These are phyloP conservation scores for Aspergillus sp. DNA, from an alignment of 2,329 filamentous ascomycete genomes.

Conservation along the genomic window DNA sequence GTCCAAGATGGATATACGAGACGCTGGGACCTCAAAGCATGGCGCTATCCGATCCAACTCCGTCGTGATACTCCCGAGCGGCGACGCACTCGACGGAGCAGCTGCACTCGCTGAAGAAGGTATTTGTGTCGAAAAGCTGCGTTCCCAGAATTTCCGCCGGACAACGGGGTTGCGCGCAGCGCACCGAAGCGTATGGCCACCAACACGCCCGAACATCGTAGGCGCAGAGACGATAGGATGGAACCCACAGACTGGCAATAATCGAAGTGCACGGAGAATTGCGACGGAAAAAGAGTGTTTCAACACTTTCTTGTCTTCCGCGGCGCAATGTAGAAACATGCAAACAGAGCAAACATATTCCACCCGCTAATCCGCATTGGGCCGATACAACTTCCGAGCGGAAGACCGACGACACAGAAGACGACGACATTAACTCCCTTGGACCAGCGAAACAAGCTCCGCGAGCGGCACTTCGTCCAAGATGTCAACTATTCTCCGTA, in stretches of 20 bases:
- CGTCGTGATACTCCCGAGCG: slow-evolving; percentile 60
- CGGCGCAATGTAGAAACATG: slow-evolving; percentile 10
- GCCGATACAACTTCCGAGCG: slow-evolving; percentile 21
- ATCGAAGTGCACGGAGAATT: background rate
- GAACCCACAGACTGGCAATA: background rate
- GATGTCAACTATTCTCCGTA: slow-evolving; percentile 92
- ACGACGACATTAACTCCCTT: slow-evolving; percentile 4
- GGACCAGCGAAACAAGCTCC: background rate
- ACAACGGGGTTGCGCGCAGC: slow-evolving; percentile 30
- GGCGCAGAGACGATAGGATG: background rate
- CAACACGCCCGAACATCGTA: slow-evolving; percentile 41
- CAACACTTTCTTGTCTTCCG: background rate
- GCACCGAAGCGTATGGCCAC: slow-evolving; percentile 38
- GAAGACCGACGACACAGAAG: slow-evolving; percentile 12
- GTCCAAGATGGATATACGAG: slow-evolving; percentile 75
- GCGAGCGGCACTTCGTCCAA: slow-evolving; percentile 35
- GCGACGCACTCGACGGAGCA: slow-evolving; percentile 37
- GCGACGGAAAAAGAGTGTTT: background rate
- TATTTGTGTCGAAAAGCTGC: slow-evolving; percentile 39
- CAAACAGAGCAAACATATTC: slow-evolving; percentile 38
- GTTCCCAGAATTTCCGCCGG: slow-evolving; percentile 31
- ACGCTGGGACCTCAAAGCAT: slow-evolving; percentile 81
- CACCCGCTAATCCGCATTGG: slow-evolving; percentile 25
- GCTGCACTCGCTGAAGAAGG: slow-evolving; percentile 23
- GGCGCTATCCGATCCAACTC: slow-evolving; percentile 89